Base-by-base conservation (phyloP, 805 yeast genomes). In the Geotrichum ghanense region DNA sequence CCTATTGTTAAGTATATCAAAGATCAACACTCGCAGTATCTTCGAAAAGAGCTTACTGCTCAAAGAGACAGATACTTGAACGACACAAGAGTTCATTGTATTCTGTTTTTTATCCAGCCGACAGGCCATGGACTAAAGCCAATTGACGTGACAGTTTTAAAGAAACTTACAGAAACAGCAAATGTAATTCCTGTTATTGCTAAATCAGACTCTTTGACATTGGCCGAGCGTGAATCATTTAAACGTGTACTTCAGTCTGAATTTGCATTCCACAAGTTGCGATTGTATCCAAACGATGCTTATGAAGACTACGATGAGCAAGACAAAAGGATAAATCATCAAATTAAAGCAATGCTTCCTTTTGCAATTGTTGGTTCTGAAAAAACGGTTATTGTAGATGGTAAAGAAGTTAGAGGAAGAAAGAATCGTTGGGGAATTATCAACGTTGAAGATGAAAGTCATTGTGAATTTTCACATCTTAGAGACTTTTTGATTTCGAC, bases 141-240 rank as follows among this genome's bases (percentile, higher is more conserved):
- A 31, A 71, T 92, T 56, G 98, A 90, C 65, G 69, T 87, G 41
- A 79, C 79, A 47, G 90, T 89, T 17, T 75, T 90, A 60, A 83
- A 78, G 62, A 86, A 83, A 66, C 73, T 90, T 51, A 74, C 88
- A 31, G 97, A 90, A 64, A 83, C 88, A 55, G 84, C 92, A 50
- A 90, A 90, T 62, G 96, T 90, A 44, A 84, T 92, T 46, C 98
- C 98, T 43, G 81, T 90, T 42, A 92, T 90, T 66, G 96, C 96
- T 51, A 90, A 92, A 69, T 74, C 94, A 23, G 98, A 90, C 67
- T 74, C 94, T 20, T 72, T 90, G 61, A 92, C 97, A 19, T 65
- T 84, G 49, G 83, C 79, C 45, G 98, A 90, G 71, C 79, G 95
- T 62, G 70, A 79, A 42, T 71, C 73, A 39, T 85, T 87, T 64